A percentile compares a stretch with the other conserved stretches of the same genome.
phyloP scores from a whole-genome alignment of 2,329 filamentous ascomycete genomes.

The Sporothrix curviconia region DNA sequence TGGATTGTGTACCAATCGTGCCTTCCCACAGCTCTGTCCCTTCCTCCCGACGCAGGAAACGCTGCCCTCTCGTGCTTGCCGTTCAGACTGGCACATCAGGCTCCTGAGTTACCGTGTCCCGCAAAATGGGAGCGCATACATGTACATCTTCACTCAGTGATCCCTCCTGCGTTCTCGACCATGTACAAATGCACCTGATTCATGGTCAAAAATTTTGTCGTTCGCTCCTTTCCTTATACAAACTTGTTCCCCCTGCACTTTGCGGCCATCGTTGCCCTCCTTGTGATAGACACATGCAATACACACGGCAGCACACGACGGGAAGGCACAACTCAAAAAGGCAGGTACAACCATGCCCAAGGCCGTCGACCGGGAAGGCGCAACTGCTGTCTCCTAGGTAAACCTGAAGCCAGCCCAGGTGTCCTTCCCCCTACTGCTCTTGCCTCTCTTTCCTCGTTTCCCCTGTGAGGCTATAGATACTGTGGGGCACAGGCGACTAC shows the following conservation, averaged over 20 bases:
- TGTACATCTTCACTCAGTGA: background rate
- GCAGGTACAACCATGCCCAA: background rate
- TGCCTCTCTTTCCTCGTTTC: background rate
- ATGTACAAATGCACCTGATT: too few relatives aligned
- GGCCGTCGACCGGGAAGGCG: background rate
- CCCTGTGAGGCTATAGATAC: background rate
- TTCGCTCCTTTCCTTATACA: background rate
- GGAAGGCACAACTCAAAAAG: background rate
- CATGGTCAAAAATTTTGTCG: too few relatives aligned
- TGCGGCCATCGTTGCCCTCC: slow-evolving; percentile 1
- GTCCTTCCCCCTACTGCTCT: too few relatives aligned
- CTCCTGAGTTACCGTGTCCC: slow-evolving; percentile 13
- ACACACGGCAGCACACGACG: background rate
- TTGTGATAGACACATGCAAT: slow-evolving; percentile 5
- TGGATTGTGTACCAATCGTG: too few relatives aligned
- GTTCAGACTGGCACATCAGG: slow-evolving; percentile 3
- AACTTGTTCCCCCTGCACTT: too few relatives aligned
- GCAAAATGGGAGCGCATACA: background rate
- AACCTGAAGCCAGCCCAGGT: too few relatives aligned
- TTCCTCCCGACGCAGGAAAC: too few relatives aligned
- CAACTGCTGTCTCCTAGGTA: too few relatives aligned
- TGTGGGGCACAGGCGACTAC: background rate
- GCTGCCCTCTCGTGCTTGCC: too few relatives aligned
- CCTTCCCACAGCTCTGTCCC: too few relatives aligned
- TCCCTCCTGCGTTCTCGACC: slow-evolving; percentile 7